Evolutionary conservation across 495 filamentous ascomycete genomes (phyloP), one percentile per base, ranked within the genome.

Genomic region (Neurospora sublineolata): DNA sequence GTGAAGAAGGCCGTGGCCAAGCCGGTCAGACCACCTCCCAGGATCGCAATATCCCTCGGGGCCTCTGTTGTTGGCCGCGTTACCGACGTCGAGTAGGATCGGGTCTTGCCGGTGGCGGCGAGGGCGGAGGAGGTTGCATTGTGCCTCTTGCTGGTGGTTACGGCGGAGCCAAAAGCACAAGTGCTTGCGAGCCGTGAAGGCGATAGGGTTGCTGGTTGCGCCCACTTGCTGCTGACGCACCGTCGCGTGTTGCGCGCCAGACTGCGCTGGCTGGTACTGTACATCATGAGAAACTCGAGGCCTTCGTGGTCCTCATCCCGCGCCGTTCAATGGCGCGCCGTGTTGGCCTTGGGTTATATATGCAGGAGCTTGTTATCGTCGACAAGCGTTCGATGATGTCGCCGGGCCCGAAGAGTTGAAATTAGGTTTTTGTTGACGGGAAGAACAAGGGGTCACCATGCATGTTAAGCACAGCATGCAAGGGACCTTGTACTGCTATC

Each of bases 11-110:
- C 94, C 40, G 88, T 86, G 37, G 92, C 87, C 68, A 99, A 87
- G 41, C 96, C 96, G 18, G 94, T 95, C 76, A 99, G 92, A 68
- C 96, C 96, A 70, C 89, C 94, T 41, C 96, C 95, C 16, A 97
- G 80, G 20, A 97, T 85, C 42, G 92, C 94, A 73, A 91, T 87
- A 74, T 87, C 78, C 73, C 83, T 83, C 20, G 78, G 76, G 46
- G 71, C 68, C 40, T 68, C 72, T 60, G 27, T 9, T 16, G 14
- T 60, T 33, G 52, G 52, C 5, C 12, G 14, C 52, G 52, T 30
- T 60, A 71, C 75, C 76, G 77, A 67, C 72, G 46, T 52, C 52
- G 10, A 33, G 44, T 74, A 60, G 23, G 52, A 60, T 60, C 52
- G 52, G 27, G 52, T 30, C 52, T 60, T 60, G 23, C n/a, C 40